phyloP scores from a whole-genome alignment of 768 basidiomycete genomes.

The Phylloporus arenicola region DNA sequence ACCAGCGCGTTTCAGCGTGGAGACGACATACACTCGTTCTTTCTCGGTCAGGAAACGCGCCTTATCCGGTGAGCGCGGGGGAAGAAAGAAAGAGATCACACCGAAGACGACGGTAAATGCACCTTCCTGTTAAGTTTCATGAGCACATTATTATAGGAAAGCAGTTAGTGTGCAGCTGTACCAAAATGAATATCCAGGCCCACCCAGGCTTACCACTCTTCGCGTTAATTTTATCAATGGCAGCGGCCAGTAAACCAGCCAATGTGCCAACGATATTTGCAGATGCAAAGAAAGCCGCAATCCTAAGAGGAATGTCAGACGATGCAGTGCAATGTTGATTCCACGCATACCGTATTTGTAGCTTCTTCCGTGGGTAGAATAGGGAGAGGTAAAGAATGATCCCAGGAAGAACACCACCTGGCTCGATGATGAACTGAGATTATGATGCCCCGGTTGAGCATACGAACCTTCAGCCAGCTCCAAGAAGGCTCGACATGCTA shows the following conservation, averaged over 20 bases:
- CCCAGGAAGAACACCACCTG: constrained; percentile 54
- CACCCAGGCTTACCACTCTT: constrained; percentile 48
- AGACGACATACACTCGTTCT: constrained; percentile 46
- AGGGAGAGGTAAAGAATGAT: constrained; percentile 54
- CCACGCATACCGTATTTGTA: constrained; percentile 19
- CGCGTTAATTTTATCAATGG: constrained; percentile 51
- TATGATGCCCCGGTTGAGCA: not conserved
- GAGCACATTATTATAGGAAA: not conserved
- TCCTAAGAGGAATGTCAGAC: constrained; percentile 19
- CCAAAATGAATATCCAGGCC: constrained; percentile 59
- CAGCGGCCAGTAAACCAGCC: constrained; percentile 57
- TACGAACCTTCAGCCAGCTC: constrained; percentile 55
- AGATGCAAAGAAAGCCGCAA: constrained; percentile 35
- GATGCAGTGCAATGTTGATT: not conserved
- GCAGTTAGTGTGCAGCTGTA: constrained; percentile 13
- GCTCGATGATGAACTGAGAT: not conserved
- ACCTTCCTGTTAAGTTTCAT: constrained; percentile 40
- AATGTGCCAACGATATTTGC: constrained; percentile 55
- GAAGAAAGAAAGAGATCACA: constrained; percentile 41
- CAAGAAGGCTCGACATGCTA: constrained; percentile 42
- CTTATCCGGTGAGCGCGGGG: constrained; percentile 40
- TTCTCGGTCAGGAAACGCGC: constrained; percentile 46
- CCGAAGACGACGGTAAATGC: constrained; percentile 60
- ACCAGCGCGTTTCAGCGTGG: constrained; percentile 16
- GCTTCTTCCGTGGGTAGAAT: constrained; percentile 33